Conservation (phyloP, 345 rosid genomes). For the Theobroma cacao region DNA sequence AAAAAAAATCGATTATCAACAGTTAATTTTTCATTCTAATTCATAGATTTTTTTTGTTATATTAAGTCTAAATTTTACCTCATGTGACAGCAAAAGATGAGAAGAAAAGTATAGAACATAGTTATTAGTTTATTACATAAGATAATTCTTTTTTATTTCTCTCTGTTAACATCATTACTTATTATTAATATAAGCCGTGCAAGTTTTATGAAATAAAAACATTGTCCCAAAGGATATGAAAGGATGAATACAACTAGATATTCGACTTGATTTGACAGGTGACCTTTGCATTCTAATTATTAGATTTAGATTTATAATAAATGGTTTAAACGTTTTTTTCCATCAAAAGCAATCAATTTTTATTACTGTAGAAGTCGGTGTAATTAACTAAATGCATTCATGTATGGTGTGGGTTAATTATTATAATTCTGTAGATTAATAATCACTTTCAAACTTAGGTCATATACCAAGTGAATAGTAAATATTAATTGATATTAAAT, state of each 20-base stretch:
- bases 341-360: neutral
- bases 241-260: too few species aligned
- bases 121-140: neutral
- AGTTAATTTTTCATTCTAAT: too few species aligned
- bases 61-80: too few species aligned
- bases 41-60: too few species aligned
- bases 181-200: constrained; percentile 1
- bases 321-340: neutral
- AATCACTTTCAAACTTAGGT: neutral
- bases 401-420: too few species aligned
- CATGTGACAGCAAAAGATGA: too few species aligned
- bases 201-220: neutral
- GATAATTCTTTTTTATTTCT: neutral
- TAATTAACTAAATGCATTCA: neutral
- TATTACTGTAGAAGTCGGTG: neutral
- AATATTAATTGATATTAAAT: too few species aligned
- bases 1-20: too few species aligned
- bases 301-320: neutral
- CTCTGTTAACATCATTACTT: neutral
- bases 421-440: too few species aligned
- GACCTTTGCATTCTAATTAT: neutral
- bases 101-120: neutral
- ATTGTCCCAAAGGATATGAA: too few species aligned
- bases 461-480: too few species aligned
- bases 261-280: neutral